Evolutionary conservation across 1,284 basidiomycete species (phyloP), one percentile per base, ranked within the genome.

Genomic region (Microbotryum saponariae): DNA sequence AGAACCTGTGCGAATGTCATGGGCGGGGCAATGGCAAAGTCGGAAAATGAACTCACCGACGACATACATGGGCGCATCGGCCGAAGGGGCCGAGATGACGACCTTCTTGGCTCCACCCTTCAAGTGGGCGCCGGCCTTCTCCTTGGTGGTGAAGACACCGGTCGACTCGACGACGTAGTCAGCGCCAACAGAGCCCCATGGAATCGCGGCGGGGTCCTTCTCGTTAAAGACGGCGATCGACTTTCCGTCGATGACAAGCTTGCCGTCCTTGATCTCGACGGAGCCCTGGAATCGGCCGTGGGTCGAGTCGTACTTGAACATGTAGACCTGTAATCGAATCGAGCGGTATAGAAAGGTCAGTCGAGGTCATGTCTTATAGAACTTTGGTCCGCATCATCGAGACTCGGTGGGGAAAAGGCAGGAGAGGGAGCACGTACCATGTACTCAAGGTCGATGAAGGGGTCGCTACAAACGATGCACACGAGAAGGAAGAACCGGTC

Each of bases 101-200:
- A 99, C 94, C 83, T 97, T 98, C 87, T 98, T 97, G 77, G 96
- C 94, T 78, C 96, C 96, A 75, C 96, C 94, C 81, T 96, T 93
- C 80, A 99, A 82, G 82, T 99, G 94, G 72, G 85, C 86, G 60
- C 82, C 82, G 64, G 96, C 94, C 82, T 90, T 93, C 65, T 82
- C 81, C 61, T 66, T 85, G 75, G 94, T 97, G 78, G 94, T 98
- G 85, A 98, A 98, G 77, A 98, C 94, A 87, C 96, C 94, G 73
- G 94, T 98, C 58, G 96, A 91, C 81, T 99, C 94, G 76, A 99
- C 85, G 68, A 98, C 82, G 83, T 98, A 98, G 52, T 90, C 82
- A 70, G 93, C 96, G 72, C 88, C 89, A 63, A 82, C 82, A 50
- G 79, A 75, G 62, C 82, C 80, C 94, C 94, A 98, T 62, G 81